Evolutionary conservation across 208 protist species (phyloP).

Genomic region (Crithidia acanthocephali): DNA sequence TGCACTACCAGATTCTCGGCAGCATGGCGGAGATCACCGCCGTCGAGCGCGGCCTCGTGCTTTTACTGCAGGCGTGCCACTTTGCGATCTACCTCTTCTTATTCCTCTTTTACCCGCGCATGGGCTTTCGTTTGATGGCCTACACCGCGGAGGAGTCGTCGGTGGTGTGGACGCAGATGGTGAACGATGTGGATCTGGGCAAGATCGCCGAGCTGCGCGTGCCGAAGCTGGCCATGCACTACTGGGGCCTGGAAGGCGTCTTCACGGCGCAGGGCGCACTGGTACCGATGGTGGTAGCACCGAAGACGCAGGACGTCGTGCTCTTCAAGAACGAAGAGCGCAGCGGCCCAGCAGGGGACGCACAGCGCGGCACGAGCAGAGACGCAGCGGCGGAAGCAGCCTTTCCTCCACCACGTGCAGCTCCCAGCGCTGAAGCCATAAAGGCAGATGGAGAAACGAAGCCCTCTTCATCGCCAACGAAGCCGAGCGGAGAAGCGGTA

Average conservation of each 20-base stretch:
- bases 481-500: too few relatives aligned
- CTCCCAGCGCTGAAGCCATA: too few relatives aligned
- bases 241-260: slow-evolving; percentile 60
- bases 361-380: background rate
- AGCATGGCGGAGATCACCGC: slow-evolving; percentile 66
- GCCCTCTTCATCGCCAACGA: too few relatives aligned
- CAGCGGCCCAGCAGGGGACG: too few relatives aligned
- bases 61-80: slow-evolving; percentile 53
- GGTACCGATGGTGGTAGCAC: slow-evolving; percentile 23
- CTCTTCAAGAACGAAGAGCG: background rate
- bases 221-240: slow-evolving; percentile 55
- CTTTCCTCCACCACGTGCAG: too few relatives aligned
- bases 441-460: too few relatives aligned
- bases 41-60: slow-evolving; percentile 52
- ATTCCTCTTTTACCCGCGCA: slow-evolving; percentile 66
- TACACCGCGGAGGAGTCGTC: slow-evolving; percentile 83
- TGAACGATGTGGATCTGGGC: slow-evolving; percentile 81
- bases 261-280: slow-evolving; percentile 36
- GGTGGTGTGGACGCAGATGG: slow-evolving; percentile 88
- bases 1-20: slow-evolving; percentile 65
- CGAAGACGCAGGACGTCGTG: slow-evolving; percentile 7
- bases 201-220: slow-evolving; percentile 59
- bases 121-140: slow-evolving; percentile 76
- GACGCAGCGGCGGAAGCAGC: background rate
- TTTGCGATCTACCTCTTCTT: slow-evolving; percentile 54